Evolutionary conservation across 345 rosid genomes (phyloP).

Genomic region (Hirschfeldia incana): DNA sequence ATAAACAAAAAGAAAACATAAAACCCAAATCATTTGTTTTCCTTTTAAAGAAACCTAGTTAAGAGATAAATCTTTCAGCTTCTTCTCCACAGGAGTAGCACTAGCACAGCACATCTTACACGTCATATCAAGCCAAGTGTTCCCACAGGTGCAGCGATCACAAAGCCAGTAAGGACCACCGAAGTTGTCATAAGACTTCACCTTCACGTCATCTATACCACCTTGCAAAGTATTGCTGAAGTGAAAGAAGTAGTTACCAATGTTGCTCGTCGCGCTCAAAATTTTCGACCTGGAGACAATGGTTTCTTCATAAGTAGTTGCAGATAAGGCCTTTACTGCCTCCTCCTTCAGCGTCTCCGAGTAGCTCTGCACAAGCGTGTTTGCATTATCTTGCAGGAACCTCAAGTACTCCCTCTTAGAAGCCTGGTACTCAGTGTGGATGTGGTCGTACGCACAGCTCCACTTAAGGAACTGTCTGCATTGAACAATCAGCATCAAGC

Average conservation of each 20-base stretch:
- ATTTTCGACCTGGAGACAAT: neutral
- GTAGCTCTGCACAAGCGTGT: neutral
- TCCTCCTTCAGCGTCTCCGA: conserved; percentile 7
- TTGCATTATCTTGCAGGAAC: neutral
- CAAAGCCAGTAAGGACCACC: conserved; percentile 14
- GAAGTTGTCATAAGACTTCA: neutral
- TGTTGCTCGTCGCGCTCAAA: neutral
- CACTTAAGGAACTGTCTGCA: conserved; percentile 23
- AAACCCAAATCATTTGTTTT: neutral
- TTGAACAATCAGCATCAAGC: conserved; percentile 20
- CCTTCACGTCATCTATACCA: conserved; percentile 27
- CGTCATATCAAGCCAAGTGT: neutral
- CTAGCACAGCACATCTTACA: conserved; percentile 28
- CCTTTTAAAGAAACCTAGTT: neutral
- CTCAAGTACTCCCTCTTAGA: conserved; percentile 25
- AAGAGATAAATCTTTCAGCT: neutral
- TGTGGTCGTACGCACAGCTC: conserved; percentile 22
- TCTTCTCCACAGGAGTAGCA: neutral
- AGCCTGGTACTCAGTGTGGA: neutral
- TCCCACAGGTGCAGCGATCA: conserved; percentile 25
- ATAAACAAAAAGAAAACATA: neutral
- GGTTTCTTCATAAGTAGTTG: neutral
- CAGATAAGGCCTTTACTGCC: neutral
- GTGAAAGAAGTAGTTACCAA: conserved; percentile 26
- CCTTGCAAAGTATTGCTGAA: conserved; percentile 18